These are phyloP conservation scores for Aspergillus bridgeri DNA, from an alignment of 495 filamentous ascomycete species.

Conservation along the genomic window DNA sequence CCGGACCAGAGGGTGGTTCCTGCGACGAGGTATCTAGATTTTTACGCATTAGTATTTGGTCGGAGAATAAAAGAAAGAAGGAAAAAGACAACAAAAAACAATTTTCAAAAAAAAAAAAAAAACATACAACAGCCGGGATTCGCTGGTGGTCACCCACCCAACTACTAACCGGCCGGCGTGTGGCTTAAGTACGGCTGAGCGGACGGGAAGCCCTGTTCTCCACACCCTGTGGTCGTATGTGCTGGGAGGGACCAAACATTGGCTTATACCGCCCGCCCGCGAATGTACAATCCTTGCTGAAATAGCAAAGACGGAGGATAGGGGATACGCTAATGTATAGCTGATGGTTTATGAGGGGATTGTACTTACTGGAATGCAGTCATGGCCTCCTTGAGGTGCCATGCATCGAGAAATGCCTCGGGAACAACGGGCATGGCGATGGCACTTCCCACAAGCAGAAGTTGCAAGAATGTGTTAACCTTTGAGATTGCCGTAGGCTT, in stretches of 20 bases:
- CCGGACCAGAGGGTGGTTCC: constrained; percentile 83
- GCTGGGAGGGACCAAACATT: not conserved
- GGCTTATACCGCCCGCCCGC: constrained; percentile 12
- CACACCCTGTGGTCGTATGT: constrained; percentile 41
- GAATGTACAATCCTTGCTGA: not conserved
- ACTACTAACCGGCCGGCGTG: constrained; percentile 40
- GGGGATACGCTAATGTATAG: not conserved
- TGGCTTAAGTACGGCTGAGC: constrained; percentile 42
- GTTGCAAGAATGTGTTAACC: constrained; percentile 78
- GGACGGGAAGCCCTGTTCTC: constrained; percentile 42
- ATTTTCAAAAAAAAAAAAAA: constrained; percentile 22
- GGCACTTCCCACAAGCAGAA: constrained; percentile 72
- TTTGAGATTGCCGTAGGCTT: constrained; percentile 89
- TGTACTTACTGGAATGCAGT: constrained; percentile 67
- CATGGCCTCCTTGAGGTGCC: constrained; percentile 55
- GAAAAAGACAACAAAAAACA: constrained; percentile 9
- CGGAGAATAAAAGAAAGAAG: no score
- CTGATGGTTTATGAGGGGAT: constrained; percentile 9
- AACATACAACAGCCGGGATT: constrained; percentile 39
- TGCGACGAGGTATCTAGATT: constrained; percentile 62
- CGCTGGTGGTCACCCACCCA: constrained; percentile 38
- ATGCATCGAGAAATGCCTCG: constrained; percentile 36
- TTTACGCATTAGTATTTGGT: constrained; percentile 8
- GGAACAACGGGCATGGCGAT: constrained; percentile 69
- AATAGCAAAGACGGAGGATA: not conserved